Percentiles rank a stretch among this genome's conserved stretches.
Evolutionary conservation across 108 stramenopile genomes (phyloP).

Genomic region (Nannochloropsis salina): DNA sequence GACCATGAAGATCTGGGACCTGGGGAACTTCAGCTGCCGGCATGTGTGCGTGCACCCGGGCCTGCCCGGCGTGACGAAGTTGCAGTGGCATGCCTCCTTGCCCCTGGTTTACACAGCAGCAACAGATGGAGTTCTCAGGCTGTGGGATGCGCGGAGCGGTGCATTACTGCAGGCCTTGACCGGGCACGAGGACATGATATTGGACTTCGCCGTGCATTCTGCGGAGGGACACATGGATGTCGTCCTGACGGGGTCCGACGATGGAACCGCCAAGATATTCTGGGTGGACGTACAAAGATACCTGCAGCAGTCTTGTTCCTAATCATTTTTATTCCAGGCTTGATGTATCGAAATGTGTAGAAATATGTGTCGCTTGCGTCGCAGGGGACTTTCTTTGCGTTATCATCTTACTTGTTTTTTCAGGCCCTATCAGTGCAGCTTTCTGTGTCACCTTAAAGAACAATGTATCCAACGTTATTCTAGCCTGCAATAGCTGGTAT

Average conservation of each 20-base stretch:
- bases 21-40: conserved; percentile 54
- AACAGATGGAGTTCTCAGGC: conserved; percentile 66
- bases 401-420: no score
- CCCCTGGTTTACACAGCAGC: conserved; percentile 66
- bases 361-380: no score
- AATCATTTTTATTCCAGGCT: no score
- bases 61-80: conserved; percentile 67
- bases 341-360: no score
- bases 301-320: background rate
- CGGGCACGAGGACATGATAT: conserved; percentile 75
- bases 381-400: no score
- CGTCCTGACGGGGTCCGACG: conserved; percentile 42
- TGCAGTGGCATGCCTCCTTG: conserved; percentile 69
- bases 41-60: conserved; percentile 46
- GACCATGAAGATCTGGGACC: conserved; percentile 73
- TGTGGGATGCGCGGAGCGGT: conserved; percentile 87
- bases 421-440: no score
- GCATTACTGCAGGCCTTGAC: conserved; percentile 59
- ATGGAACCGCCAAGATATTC: conserved; percentile 38
- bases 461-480: no score
- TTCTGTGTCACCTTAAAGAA: no score
- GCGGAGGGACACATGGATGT: background rate
- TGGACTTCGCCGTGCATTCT: conserved; percentile 61
- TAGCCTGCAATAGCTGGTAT: no score
- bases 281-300: background rate